Conservation (phyloP, 129 eudicot species). For the Ambrosia trifida region DNA sequence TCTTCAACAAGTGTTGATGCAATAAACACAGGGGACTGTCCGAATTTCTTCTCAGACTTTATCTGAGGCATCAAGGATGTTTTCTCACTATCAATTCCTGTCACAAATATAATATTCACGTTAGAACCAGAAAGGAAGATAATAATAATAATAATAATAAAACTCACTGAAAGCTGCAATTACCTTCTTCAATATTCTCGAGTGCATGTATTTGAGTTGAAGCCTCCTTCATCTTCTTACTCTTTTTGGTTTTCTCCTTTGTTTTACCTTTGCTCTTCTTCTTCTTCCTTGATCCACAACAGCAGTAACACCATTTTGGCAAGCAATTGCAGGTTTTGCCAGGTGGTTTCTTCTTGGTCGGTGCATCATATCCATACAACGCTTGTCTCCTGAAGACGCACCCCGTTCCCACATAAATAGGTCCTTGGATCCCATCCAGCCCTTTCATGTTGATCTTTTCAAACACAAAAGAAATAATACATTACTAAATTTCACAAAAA, state of each 20-base stretch:
- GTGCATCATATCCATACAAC: slow-evolving; percentile 70
- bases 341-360: slow-evolving; percentile 60
- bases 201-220: slow-evolving; percentile 75
- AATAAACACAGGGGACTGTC: slow-evolving; percentile 68
- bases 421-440: slow-evolving; percentile 80
- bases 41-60: slow-evolving; percentile 71
- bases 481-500: not conserved
- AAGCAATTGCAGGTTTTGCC: slow-evolving; percentile 77
- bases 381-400: slow-evolving; percentile 78
- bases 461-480: not conserved
- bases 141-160: not conserved
- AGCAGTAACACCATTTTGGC: slow-evolving; percentile 67
- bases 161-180: not conserved
- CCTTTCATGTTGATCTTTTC: slow-evolving; percentile 78
- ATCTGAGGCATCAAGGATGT: slow-evolving; percentile 72
- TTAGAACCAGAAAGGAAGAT: not conserved
- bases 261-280: slow-evolving; percentile 47
- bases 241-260: slow-evolving; percentile 44
- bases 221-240: slow-evolving; percentile 48
- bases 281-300: slow-evolving; percentile 46
- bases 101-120: not conserved
- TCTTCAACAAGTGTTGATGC: slow-evolving; percentile 73
- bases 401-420: slow-evolving; percentile 79
- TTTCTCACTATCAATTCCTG: slow-evolving; percentile 70
- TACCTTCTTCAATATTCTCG: slow-evolving; percentile 87